Evolutionary conservation across 257 asterid species (phyloP).

Genomic region (Voacanga thouarsii): DNA sequence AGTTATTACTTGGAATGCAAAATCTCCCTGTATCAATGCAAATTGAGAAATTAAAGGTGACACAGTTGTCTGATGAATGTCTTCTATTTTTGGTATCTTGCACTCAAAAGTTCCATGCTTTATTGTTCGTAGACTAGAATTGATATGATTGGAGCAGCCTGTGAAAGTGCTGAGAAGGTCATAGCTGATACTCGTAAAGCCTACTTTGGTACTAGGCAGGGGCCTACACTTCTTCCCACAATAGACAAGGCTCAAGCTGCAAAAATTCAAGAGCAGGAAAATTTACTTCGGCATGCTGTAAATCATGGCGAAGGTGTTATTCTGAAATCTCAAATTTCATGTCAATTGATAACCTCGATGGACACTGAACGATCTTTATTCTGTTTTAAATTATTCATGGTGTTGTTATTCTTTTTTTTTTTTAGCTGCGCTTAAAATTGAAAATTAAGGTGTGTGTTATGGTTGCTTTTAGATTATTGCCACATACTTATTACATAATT

Average conservation of each 20-base stretch:
- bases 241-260: constrained; percentile 98
- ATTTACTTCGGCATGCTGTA: constrained; percentile 82
- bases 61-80: background rate
- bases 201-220: constrained; percentile 88
- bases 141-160: constrained; percentile 86
- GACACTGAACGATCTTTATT: background rate
- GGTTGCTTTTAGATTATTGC: background rate
- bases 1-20: constrained; percentile 82
- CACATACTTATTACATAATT: background rate
- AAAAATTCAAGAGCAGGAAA: constrained; percentile 96
- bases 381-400: too few species aligned
- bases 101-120: constrained; percentile 18
- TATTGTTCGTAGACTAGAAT: constrained; percentile 62
- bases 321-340: background rate
- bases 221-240: constrained; percentile 84
- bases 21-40: constrained; percentile 69
- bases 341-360: background rate
- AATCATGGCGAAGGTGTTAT: constrained; percentile 88
- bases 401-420: background rate
- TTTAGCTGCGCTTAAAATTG: background rate
- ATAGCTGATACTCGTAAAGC: constrained; percentile 89
- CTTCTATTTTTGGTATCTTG: constrained; percentile 6
- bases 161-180: constrained; percentile 96
- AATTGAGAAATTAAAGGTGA: constrained; percentile 76
- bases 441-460: background rate